Base-by-base conservation (phyloP, 768 basidiomycete genomes). In the Lactarius akahatsu region DNA sequence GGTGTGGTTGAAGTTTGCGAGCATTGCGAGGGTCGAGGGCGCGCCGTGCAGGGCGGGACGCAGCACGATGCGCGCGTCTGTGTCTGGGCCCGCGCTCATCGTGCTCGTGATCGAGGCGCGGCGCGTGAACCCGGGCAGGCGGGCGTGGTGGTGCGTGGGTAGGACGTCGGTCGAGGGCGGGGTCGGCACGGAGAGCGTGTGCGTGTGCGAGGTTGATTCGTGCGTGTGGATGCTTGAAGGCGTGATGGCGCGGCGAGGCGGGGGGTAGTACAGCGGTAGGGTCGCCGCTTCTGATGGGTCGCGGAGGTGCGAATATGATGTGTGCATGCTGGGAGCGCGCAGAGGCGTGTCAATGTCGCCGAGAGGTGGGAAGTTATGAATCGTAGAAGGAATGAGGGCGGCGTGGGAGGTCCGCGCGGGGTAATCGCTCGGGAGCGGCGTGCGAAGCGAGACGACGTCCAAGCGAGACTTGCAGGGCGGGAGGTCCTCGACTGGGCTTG, bases 1-100 rank as follows among this genome's bases (percentile, higher is more conserved):
- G 96, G 96, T 99, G 73, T 97, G 96, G 72, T 97, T 94, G 1
- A 94, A n/a, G 71, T 89, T 83, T 23, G 86, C 88, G 56, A 99
- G 85, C 3, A 91, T 92, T 20, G 92, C 89, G 11, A 98, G 80
- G 69, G 96, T 92, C 63, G 90, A 92, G 26, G 96, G 82, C 6
- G 89, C 87, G 69, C 88, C 87, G 77, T 87, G 89, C 15, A 86
- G 74, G 0, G 83, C 78, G 0, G 90, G 88, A 16, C 85, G 84
- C 59, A 92, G 82, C 20, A 86, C 75, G 70, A 89, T 88, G 1
- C 74, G 69, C 56, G 70, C 64, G n/a, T 74, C 71, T n/a, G 79
- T 75, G 4, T 78, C 75, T 1, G 80, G 77, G 32, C 75, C 74
- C 4, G 75, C 72, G 26, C 73, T 70, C n/a, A 77, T 75, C n/a